Base-by-base conservation (phyloP, 108 stramenopile genomes). In the Skeletonema potamos region DNA sequence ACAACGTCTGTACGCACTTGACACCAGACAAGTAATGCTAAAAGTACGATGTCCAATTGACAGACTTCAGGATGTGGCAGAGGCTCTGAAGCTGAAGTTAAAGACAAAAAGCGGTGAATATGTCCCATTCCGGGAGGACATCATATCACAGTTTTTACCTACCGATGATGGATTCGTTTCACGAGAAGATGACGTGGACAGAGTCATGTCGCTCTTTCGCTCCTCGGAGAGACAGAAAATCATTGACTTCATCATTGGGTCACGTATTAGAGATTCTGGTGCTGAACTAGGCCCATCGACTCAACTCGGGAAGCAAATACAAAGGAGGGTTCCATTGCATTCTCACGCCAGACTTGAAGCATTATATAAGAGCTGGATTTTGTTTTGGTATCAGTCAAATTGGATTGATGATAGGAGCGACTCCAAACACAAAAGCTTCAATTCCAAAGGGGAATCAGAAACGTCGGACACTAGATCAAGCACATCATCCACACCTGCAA, bases 241-340 rank as follows among this genome's bases (percentile, higher is more conserved):
- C 41, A 97, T 97, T 64, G 91, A 97, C 65, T 94, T 92, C 44
- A 91, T 97, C 10, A 89, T 97, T 41, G 86, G 91, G 0, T 92
- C 92, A 20, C 68, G 91, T 32, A 92, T 97, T 54, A 81, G 90
- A 41, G 94, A 97, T 67, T 91, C 93, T 41, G 96, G 96, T 8
- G 94, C 94, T 44, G 93, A 93, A 62, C 84, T 97, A 26, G 93
- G 90, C 27, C 86, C 84, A 41, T 81, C 79, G 2, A 89, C 89
- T 15, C 80, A 83, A 39, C 66, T 97, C 29, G 96, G 90, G 34
- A 92, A 88, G 64, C 86, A 92, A 79, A 89, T 97, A 59, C 80
- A 87, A 61, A 73, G 76, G 6, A 69, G 92, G 36, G 86, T 92
- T 6, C 94, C 96, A 10, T 68, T 97, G n/a, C 96, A 97, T 76